phyloP scores from a whole-genome alignment of 2,329 filamentous ascomycete genomes.

The Fusarium stilboides region DNA sequence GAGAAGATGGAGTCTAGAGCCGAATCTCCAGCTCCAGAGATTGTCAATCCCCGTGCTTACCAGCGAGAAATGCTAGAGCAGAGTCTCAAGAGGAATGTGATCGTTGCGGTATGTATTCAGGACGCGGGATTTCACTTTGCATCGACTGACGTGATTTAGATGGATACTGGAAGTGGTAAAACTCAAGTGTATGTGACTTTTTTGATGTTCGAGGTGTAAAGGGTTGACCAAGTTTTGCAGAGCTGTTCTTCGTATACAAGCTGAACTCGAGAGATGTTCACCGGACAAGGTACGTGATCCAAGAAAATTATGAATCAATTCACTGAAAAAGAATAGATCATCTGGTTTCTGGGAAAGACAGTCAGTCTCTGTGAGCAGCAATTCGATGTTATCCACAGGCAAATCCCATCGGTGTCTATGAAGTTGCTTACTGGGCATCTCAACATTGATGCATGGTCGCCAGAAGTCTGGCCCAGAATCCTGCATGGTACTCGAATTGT shows the following conservation, averaged over 20 bases:
- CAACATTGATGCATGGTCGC: conserved; percentile 80
- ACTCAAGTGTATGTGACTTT: conserved; percentile 76
- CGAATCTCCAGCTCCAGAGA: conserved; percentile 25
- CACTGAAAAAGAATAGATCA: conserved; percentile 59
- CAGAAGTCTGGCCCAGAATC: conserved; percentile 76
- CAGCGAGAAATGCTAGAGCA: conserved; percentile 83
- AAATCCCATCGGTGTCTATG: conserved; percentile 72
- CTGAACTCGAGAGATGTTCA: conserved; percentile 71
- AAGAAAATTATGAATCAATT: background rate
- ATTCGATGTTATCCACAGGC: conserved; percentile 68
- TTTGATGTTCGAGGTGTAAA: background rate
- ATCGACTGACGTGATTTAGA: conserved; percentile 62
- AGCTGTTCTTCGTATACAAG: conserved; percentile 76
- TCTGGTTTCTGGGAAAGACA: conserved; percentile 84
- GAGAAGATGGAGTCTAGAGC: background rate
- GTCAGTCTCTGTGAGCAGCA: conserved; percentile 79
- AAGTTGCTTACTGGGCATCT: conserved; percentile 78
- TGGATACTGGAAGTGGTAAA: conserved; percentile 86
- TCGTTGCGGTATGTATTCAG: conserved; percentile 72
- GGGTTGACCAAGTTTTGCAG: conserved; percentile 57
- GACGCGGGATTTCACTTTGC: background rate
- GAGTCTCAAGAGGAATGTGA: conserved; percentile 78
- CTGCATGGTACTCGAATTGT: conserved; percentile 78
- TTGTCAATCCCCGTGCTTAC: conserved; percentile 71
- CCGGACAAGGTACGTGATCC: conserved; percentile 71